phyloP scores from a whole-genome alignment of 2,329 filamentous ascomycete genomes.

The Chrysosporium queenslandicum region DNA sequence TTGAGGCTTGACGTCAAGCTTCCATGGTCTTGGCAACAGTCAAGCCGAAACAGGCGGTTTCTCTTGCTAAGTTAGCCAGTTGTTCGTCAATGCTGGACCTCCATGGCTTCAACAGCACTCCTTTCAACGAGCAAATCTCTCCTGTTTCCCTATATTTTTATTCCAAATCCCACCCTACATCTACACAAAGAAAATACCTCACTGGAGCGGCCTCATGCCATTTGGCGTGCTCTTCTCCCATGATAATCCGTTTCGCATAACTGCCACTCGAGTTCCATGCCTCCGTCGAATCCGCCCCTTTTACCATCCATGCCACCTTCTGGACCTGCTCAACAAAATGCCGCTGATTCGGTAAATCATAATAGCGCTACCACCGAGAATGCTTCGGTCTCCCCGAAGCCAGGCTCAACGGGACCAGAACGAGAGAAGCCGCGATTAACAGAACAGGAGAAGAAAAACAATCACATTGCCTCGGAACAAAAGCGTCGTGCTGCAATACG shows the following conservation, averaged over 20 bases:
- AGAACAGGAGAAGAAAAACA: constrained; percentile 62
- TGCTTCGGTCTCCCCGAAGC: constrained; percentile 9
- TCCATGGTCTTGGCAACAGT: not conserved
- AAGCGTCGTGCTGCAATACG: constrained; percentile 65
- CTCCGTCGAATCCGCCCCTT: constrained; percentile 3
- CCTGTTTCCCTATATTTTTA: no score
- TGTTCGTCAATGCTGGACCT: no score
- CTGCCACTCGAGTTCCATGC: not conserved
- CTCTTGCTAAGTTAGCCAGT: no score
- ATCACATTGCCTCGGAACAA: constrained; percentile 58
- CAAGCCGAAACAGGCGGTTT: no score
- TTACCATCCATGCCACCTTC: constrained; percentile 9
- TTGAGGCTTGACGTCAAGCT: constrained; percentile 4
- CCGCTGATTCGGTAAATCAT: not conserved
- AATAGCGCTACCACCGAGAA: not conserved
- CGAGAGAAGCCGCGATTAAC: constrained; percentile 37
- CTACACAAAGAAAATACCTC: no score
- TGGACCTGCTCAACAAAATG: not conserved
- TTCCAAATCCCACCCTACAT: no score
- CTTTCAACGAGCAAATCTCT: no score
- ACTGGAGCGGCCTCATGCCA: no score
- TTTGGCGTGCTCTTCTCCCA: no score
- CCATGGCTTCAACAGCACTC: no score
- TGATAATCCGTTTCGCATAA: not conserved
- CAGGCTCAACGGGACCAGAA: not conserved